Evolutionary conservation across 495 filamentous ascomycete species (phyloP).

Genomic region (Lasiosphaeria hispida): DNA sequence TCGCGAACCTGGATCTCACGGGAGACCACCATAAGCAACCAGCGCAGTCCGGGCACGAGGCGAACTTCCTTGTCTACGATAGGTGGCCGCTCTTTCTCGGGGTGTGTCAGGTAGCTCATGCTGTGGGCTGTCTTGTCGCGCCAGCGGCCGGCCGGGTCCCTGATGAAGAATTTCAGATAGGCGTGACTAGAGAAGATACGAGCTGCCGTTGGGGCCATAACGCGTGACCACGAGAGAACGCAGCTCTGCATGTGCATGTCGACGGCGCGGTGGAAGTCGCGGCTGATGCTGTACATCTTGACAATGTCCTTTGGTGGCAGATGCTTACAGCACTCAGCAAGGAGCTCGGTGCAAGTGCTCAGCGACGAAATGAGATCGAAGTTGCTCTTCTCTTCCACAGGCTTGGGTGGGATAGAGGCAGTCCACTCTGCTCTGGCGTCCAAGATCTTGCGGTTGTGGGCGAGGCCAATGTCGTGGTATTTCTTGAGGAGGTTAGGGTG

Average conservation of each 20-base stretch:
- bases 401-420: not conserved
- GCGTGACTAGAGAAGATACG: slow-evolving; percentile 50
- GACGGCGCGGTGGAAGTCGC: slow-evolving; percentile 52
- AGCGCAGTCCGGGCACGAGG: slow-evolving; percentile 27
- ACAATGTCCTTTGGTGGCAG: slow-evolving; percentile 51
- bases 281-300: slow-evolving; percentile 56
- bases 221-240: slow-evolving; percentile 22
- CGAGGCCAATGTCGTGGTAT: slow-evolving; percentile 14
- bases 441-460: slow-evolving; percentile 13
- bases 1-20: slow-evolving; percentile 40
- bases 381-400: not conserved
- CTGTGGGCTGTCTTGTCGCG: slow-evolving; percentile 21
- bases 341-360: slow-evolving; percentile 45
- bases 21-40: slow-evolving; percentile 29
- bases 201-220: slow-evolving; percentile 44
- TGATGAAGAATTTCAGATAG: slow-evolving; percentile 52
- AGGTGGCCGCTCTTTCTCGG: slow-evolving; percentile 5
- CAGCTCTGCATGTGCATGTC: slow-evolving; percentile 44
- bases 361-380: slow-evolving; percentile 55
- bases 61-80: slow-evolving; percentile 16
- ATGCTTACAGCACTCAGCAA: slow-evolving; percentile 47
- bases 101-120: slow-evolving; percentile 12
- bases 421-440: slow-evolving; percentile 7
- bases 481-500: slow-evolving; percentile 11
- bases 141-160: slow-evolving; percentile 41